Percentiles rank a stretch among this genome's conserved stretches.
phyloP scores from a whole-genome alignment of 2,329 filamentous ascomycete genomes.

The Colletotrichum filicis region DNA sequence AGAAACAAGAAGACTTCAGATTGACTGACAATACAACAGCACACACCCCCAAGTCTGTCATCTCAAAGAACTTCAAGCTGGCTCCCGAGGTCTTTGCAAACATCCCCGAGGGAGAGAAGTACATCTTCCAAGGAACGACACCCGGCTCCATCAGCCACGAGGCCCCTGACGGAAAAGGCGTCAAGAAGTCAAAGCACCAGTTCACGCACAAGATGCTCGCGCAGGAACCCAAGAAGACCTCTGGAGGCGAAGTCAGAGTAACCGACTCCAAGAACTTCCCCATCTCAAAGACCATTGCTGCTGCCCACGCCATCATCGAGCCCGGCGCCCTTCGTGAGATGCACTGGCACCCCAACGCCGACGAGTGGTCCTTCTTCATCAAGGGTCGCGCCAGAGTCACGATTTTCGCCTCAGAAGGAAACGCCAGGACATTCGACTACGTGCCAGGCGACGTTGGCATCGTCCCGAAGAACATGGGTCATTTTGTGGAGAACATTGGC shows the following conservation, averaged over 20 bases:
- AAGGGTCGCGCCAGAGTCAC: slow-evolving; percentile 77
- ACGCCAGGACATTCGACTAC: slow-evolving; percentile 81
- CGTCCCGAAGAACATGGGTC: slow-evolving; percentile 80
- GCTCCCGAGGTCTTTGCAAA: slow-evolving; percentile 76
- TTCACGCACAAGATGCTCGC: slow-evolving; percentile 80
- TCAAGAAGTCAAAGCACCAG: slow-evolving; percentile 74
- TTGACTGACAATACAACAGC: slow-evolving; percentile 49
- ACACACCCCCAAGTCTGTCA: slow-evolving; percentile 77
- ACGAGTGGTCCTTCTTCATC: slow-evolving; percentile 87
- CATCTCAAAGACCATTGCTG: slow-evolving; percentile 77
- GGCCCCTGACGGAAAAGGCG: slow-evolving; percentile 67
- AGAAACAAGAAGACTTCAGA: no score
- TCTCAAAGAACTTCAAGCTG: slow-evolving; percentile 81
- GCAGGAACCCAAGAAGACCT: slow-evolving; percentile 73
- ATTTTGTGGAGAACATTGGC: slow-evolving; percentile 85
- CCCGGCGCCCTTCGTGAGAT: slow-evolving; percentile 81
- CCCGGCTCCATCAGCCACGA: slow-evolving; percentile 75
- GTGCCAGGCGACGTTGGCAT: slow-evolving; percentile 80
- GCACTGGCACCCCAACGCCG: slow-evolving; percentile 84
- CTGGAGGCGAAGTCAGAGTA: slow-evolving; percentile 78
- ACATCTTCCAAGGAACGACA: slow-evolving; percentile 78
- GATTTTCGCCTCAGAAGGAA: slow-evolving; percentile 76
- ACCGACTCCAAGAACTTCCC: slow-evolving; percentile 80
- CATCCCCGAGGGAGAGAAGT: slow-evolving; percentile 75
- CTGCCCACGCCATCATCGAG: slow-evolving; percentile 76